Evolutionary conservation across 225 moss, liverwort and hornwort genomes (phyloP), one percentile per base, ranked within the genome.

Genomic region (Physcomitrium patens): DNA sequence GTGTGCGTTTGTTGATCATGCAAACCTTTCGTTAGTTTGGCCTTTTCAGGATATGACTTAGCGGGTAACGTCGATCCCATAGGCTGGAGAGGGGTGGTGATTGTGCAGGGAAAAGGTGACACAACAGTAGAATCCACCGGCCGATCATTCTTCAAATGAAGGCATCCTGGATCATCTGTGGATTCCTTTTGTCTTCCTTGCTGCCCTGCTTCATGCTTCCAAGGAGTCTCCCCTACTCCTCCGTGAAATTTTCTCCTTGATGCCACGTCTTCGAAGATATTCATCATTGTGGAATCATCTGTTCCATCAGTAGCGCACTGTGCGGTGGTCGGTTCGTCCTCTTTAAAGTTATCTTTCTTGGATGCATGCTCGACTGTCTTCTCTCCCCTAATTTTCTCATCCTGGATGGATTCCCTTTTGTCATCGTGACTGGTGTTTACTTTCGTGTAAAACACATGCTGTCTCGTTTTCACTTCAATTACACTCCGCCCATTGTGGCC

Each of bases 401-500:
- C 64, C 59, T 81, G 26, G 41, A 23, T 73, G 65, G 63, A 52
- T 67, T 78, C 72, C 47, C n/a, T 73, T 54, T 19, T 55, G 16
- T 46, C 63, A 50, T 56, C 67, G 18, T 74, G 63, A 71, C 69
- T 57, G 51, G 43, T 60, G 52, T 78, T 69, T 60, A 22, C 62
- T 41, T 46, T 72, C 24, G 28, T 23, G 67, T 75, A 85, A 44
- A 72, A 69, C 59, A 69, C 82, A 62, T 80, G 78, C 63, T 76
- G 65, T 7, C 70, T 46, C 73, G 58, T 69, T 13, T 66, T 70
- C 52, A 80, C 85, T 63, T 88, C 78, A 60, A 74, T 75, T 26
- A 57, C 50, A 49, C 82, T 74, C 43, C 85, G 85, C 16, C 74
- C 82, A 74, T 70, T 79, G 20, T 87, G 78, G 16, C 64, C 75